Base-by-base conservation (phyloP, 2,329 filamentous ascomycete species). In the Bipolaris cookei region DNA sequence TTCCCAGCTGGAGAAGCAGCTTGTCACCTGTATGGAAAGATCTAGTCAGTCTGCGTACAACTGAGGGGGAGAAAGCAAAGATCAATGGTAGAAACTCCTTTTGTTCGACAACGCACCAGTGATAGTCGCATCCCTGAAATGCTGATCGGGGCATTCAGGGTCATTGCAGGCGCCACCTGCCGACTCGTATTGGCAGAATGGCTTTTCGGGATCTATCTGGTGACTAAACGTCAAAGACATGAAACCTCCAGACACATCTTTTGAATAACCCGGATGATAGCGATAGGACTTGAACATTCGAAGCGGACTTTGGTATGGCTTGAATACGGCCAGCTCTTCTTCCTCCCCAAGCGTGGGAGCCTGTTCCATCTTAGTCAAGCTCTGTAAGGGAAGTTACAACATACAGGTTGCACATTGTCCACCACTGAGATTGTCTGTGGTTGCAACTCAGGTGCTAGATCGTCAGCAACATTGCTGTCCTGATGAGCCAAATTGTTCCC, bases 191-290 rank as follows among this genome's bases (percentile, higher is more conserved):
- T 87, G 88, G 77, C 95, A 99, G 46, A 98, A 72, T 60, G 86
- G 84, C 66, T 85, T 88, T 59, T 86, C 82, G 21, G 88, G 83
- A 73, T 97, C 88, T 77, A 99, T 96, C 66, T 88, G 89, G 77
- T 96, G 91, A 79, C 91, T 97, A 79, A 94, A 98, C 41, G 93
- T 98, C 80, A 96, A 83, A 63, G 95, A 98, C 72, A 90, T 88
- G 72, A 92, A 89, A 41, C 94, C 94, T 61, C 88, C 89, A 54
- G 86, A 75, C 55, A 97, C 87, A 54, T 86, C 81, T 47, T 89
- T 77, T 63, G 82, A 80, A 78, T 88, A 98, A 49, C 85, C 82
- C 30, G 91, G 91, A 73, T 98, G 93, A 74, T 94, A 97, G 66
- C 94, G 91, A 78, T 91, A 99, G 35, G 91, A 89, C 75, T 88